Percentiles rank a stretch among this genome's conserved stretches.
These are phyloP conservation scores for Coprinopsis marcescibilis DNA, from an alignment of 768 basidiomycete species.

Conservation along the genomic window DNA sequence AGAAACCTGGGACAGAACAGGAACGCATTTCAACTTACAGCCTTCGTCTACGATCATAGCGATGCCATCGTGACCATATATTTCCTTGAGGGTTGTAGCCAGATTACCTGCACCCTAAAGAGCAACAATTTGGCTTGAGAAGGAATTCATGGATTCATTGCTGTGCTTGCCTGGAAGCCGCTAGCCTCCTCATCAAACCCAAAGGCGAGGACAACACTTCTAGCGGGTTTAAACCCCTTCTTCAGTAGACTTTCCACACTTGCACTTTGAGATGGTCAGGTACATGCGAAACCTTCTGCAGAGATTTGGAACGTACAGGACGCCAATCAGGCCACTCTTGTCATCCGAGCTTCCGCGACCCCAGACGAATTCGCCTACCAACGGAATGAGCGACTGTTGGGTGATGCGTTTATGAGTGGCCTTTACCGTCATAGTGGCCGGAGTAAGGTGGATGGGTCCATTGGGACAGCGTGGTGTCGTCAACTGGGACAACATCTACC, in stretches of 20 bases:
- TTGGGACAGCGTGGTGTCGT: slow-evolving; percentile 43
- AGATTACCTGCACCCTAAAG: slow-evolving; percentile 51
- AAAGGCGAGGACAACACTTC: slow-evolving; percentile 57
- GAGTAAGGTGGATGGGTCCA: slow-evolving; percentile 64
- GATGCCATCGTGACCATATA: slow-evolving; percentile 68
- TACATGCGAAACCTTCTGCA: background rate
- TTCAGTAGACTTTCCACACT: slow-evolving; percentile 60
- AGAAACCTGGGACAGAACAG: background rate
- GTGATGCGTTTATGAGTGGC: too few relatives aligned
- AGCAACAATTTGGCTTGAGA: background rate
- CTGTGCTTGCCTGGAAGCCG: slow-evolving; percentile 35
- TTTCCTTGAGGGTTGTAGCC: slow-evolving; percentile 40
- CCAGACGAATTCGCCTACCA: slow-evolving; percentile 57
- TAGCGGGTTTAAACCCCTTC: slow-evolving; percentile 57
- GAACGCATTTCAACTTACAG: slow-evolving; percentile 38
- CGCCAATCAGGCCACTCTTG: slow-evolving; percentile 69
- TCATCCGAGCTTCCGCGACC: slow-evolving; percentile 73
- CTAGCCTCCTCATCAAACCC: slow-evolving; percentile 77
- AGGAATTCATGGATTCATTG: background rate
- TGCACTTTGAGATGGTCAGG: slow-evolving; percentile 25
- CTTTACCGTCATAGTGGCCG: slow-evolving; percentile 50
- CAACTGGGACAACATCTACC: slow-evolving; percentile 68
- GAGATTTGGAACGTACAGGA: slow-evolving; percentile 36
- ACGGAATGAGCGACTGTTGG: too few relatives aligned
- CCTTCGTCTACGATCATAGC: slow-evolving; percentile 88